phyloP scores from a whole-genome alignment of 2,329 filamentous ascomycete genomes.

The Cladophialophora bantiana region DNA sequence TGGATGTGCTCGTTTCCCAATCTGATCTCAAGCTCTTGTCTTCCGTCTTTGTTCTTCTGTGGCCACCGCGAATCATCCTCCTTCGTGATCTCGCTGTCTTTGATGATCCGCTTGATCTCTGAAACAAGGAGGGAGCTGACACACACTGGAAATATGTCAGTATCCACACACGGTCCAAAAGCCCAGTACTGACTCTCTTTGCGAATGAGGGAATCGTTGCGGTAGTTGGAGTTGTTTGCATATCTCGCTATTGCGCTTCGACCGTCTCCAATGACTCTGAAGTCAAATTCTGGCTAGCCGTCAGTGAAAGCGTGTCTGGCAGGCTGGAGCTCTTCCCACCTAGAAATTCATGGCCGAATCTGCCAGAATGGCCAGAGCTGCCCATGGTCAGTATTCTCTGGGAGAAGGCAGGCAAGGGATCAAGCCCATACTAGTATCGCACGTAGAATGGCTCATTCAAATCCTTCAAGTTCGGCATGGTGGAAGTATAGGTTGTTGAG shows the following conservation, averaged over 20 bases:
- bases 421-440: conserved; percentile 84
- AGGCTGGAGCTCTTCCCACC: conserved; percentile 60
- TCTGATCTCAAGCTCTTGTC: conserved; percentile 94
- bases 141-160: conserved; percentile 72
- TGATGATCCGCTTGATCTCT: conserved; percentile 97
- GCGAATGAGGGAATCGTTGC: conserved; percentile 96
- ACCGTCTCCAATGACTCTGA: conserved; percentile 89
- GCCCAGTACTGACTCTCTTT: conserved; percentile 84
- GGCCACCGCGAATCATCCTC: conserved; percentile 99
- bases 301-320: conserved; percentile 27
- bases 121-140: conserved; percentile 88
- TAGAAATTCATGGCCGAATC: conserved; percentile 97
- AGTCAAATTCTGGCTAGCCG: conserved; percentile 80
- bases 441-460: conserved; percentile 88
- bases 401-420: conserved; percentile 35
- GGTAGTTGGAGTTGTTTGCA: conserved; percentile 99
- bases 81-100: conserved; percentile 96
- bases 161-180: not conserved
- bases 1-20: conserved; percentile 95
- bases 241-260: conserved; percentile 93
- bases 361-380: conserved; percentile 95
- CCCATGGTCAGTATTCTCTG: conserved; percentile 49
- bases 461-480: conserved; percentile 73
- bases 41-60: conserved; percentile 98
- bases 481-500: not conserved